Evolutionary conservation across 257 asterid species (phyloP).

Genomic region (Gentiana dahurica): DNA sequence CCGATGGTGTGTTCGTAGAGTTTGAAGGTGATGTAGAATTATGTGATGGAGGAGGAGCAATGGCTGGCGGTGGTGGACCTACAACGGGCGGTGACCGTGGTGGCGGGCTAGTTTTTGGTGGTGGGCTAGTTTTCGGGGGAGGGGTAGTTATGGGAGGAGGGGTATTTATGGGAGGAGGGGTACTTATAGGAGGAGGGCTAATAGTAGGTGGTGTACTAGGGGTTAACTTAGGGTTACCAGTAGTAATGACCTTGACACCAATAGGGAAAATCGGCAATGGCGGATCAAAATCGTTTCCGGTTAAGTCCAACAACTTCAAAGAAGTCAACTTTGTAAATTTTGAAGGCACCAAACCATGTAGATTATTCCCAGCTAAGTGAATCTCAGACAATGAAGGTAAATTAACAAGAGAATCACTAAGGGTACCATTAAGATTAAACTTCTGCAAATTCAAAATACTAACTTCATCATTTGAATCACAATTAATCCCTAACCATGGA

Average conservation of each 20-base stretch:
- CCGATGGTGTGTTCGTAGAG: constrained; percentile 1
- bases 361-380: constrained; percentile 58
- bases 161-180: constrained; percentile 6
- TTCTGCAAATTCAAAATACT: constrained; percentile 49
- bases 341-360: constrained; percentile 48
- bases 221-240: constrained; percentile 29
- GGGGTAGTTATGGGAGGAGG: constrained; percentile 6
- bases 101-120: constrained; percentile 10
- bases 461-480: constrained; percentile 36
- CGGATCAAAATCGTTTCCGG: constrained; percentile 43
- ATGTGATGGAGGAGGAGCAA: constrained; percentile 1
- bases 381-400: constrained; percentile 47
- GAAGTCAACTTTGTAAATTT: constrained; percentile 35
- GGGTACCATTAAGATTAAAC: constrained; percentile 59
- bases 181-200: constrained; percentile 11
- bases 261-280: constrained; percentile 53
- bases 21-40: constrained; percentile 1
- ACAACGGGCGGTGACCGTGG: no score
- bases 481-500: constrained; percentile 66
- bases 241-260: constrained; percentile 32
- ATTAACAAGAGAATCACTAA: constrained; percentile 53
- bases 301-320: constrained; percentile 49
- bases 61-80: constrained; percentile 8
- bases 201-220: constrained; percentile 6
- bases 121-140: constrained; percentile 8